Evolutionary conservation across 805 yeast genomes (phyloP).

Genomic region (Ogataea siamensis): DNA sequence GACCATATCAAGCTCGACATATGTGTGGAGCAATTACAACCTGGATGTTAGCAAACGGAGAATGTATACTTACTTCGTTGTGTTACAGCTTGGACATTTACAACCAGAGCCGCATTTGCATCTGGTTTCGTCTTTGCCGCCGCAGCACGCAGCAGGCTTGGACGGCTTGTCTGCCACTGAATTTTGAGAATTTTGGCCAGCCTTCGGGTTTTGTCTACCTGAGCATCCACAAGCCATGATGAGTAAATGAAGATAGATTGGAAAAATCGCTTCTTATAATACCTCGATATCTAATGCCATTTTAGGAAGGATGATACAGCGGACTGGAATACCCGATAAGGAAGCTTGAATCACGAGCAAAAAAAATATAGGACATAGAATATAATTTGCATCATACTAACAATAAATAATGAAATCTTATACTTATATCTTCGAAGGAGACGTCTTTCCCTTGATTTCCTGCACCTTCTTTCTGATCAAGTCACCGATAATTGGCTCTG

Average conservation of each 20-base stretch:
- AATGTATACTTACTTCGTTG: slow-evolving; percentile 29
- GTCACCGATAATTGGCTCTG: slow-evolving; percentile 64
- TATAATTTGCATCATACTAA: background rate
- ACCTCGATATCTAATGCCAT: slow-evolving; percentile 1
- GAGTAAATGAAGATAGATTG: slow-evolving; percentile 5
- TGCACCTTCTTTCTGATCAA: slow-evolving; percentile 63
- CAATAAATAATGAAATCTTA: background rate
- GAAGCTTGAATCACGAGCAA: slow-evolving; percentile 9
- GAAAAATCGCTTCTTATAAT: slow-evolving; percentile 2
- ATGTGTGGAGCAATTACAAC: slow-evolving; percentile 3
- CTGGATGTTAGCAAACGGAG: slow-evolving; percentile 2
- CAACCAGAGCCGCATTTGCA: slow-evolving; percentile 38
- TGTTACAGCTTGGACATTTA: slow-evolving; percentile 36
- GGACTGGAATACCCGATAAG: slow-evolving; percentile 11
- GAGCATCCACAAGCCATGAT: slow-evolving; percentile 30
- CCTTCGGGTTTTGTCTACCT: slow-evolving; percentile 3
- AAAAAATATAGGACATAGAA: background rate
- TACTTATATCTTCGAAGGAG: slow-evolving; percentile 28
- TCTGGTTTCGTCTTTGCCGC: slow-evolving; percentile 25
- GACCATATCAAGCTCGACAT: no score
- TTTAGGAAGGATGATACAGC: slow-evolving; percentile 16
- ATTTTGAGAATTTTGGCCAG: background rate
- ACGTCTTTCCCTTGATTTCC: slow-evolving; percentile 42
- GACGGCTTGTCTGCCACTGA: slow-evolving; percentile 1
- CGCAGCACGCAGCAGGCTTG: slow-evolving; percentile 24